Evolutionary conservation across 192 early-diverging fungal species (phyloP), one percentile per base, ranked within the genome.

Genomic region (Backusella westeae): DNA sequence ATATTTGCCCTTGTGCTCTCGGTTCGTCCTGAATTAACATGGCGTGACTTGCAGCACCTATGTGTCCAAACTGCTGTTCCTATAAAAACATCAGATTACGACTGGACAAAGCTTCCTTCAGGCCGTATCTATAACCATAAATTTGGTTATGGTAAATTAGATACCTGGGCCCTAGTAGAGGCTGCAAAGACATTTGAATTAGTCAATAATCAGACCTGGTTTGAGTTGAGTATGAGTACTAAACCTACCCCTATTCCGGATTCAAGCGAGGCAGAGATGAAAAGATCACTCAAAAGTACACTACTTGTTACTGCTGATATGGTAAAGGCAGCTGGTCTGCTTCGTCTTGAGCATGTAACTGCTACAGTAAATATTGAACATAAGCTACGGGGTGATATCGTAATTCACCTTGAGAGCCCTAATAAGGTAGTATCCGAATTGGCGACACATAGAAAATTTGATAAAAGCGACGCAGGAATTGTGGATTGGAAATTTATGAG

Each of bases 41-140:
- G 96, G 96, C 86, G 96, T 23, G 96, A 97, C 73, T 80, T 95
- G 17, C 96, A 98, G 82, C 92, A 94, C 68, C 81, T 98, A 36
- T 89, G 91, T 34, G 89, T 96, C 3, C 83, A 90, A 32, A 91
- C 91, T 15, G 92, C 95, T 0, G 72, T 95, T 4, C 91, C 93
- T 12, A 81, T 98, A 6, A 84, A 88, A 72, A 74, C 82, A 14
- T 78, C 77, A 44, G 93, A 96, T 79, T 32, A 84, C 7, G 92
- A 89, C 69, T 98, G 96, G 96, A 53, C 79, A 6, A 76, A 82
- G 17, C 90, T 91, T 1, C 88, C 92, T 7, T 80, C 85, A 0
- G 92, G 93, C 19, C 88, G 94, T 39, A 71, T 78, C 49, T 97
- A 91, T 87, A 95, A 92, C 78, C 94, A 97, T 89, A 94, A 94